Evolutionary conservation across 78 protist genomes (phyloP).

Genomic region (Anaeramoeba ignava): DNA sequence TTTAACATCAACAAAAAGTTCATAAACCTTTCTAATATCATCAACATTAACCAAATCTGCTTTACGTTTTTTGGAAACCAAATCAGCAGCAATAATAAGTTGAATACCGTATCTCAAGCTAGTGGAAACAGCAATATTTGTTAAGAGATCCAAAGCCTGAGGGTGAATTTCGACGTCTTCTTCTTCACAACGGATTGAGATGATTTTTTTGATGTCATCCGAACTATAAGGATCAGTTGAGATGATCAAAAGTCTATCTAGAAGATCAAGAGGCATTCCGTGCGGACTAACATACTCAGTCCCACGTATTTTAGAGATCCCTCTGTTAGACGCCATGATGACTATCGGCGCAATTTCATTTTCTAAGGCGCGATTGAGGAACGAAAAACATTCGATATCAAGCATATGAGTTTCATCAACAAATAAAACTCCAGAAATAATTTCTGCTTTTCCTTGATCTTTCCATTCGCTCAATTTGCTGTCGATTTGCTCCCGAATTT

Average conservation of each 20-base stretch:
- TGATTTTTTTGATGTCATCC: conserved; percentile 26
- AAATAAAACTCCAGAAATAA: conserved; percentile 94
- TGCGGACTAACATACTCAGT: conserved; percentile 82
- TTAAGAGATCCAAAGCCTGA: no score
- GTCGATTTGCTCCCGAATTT: conserved; percentile 88
- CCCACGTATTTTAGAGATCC: conserved; percentile 83
- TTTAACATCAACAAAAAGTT: no score
- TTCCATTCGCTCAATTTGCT: conserved; percentile 90
- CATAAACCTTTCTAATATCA: no score
- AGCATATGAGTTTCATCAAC: conserved; percentile 98
- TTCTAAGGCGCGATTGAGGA: conserved; percentile 92
- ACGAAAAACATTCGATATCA: conserved; percentile 97
- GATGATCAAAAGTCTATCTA: conserved; percentile 81
- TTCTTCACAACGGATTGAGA: no score
- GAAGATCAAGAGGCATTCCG: conserved; percentile 92
- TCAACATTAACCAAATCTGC: no score
- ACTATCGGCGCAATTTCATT: conserved; percentile 81
- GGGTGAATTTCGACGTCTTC: no score
- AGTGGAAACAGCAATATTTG: no score
- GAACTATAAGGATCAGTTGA: conserved; percentile 55
- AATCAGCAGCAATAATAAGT: no score
- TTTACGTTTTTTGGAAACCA: no score
- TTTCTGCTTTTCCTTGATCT: conserved; percentile 91
- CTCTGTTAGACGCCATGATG: conserved; percentile 90
- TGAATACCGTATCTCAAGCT: no score